Base-by-base conservation (phyloP, 1,284 basidiomycete species). In the Meripilus lineatus region DNA sequence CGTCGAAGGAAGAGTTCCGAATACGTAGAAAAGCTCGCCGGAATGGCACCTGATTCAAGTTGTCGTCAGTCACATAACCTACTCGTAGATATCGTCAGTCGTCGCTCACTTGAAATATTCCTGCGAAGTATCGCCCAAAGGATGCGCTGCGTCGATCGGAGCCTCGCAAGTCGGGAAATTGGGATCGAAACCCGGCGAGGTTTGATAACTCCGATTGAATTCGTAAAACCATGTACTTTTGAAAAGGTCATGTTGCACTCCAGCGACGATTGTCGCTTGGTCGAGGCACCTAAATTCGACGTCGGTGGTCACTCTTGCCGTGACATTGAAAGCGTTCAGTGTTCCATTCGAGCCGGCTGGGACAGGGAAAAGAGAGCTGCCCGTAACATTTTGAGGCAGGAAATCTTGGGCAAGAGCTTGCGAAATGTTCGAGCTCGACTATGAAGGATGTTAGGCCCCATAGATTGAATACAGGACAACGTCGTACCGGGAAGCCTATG, bases 261-360 rank as follows among this genome's bases (percentile, higher is more conserved):
- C 64, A 2, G 64, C 62, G 38, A 56, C 54, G 2, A 59, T 61
- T 2, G 65, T 64, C 6, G 69, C 66, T 39, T 68, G 64, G 47
- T 68, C 68, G 8, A 70, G 47, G 44, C 69, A 71, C 14, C 66
- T 59, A 56, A 69, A 68, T 41, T 63, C 57, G 23, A 55, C 48
- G 46, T 69, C 66, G 1, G 67, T 69, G 2, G 60, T 57, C 10
- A 59, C 56, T 6, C 61, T 51, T 2, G 64, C 54, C 6, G 66
- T 64, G 22, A 67, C 57, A 40, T 69, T 68, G 58, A 67, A 68
- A 3, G 63, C 50, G 37, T 65, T 55, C 34, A 61, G 52, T 3
- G 64, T 60, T 4, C 47, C 43, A 46, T 68, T 66, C 0, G 58
- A 28, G 2, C 55, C 57, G 0, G 50, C 48, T 0, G 59, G 58